Evolutionary conservation across 2,329 filamentous ascomycete species (phyloP).

Genomic region (Penicillium aurantiogriseum): DNA sequence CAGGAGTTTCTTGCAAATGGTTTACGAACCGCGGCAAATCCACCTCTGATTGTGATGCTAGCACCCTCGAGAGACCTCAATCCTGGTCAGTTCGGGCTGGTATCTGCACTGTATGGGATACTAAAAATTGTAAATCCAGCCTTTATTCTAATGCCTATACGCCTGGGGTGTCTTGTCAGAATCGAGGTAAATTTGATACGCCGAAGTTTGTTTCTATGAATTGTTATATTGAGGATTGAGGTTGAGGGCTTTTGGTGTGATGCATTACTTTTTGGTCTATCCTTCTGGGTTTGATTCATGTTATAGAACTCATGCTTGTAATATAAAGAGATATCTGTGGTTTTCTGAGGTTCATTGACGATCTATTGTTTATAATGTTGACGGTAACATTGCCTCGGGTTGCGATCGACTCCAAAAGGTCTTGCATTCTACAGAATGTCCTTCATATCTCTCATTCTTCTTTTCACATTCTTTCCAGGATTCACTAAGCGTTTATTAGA

Average conservation of each 20-base stretch:
- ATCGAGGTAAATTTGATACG: background rate
- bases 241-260: background rate
- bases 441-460: background rate
- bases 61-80: background rate
- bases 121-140: background rate
- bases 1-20: background rate
- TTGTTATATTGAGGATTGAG: background rate
- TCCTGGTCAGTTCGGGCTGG: background rate
- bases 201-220: background rate
- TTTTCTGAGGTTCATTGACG: background rate
- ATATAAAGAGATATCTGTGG: background rate
- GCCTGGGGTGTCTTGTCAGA: background rate
- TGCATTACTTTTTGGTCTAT: background rate
- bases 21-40: background rate
- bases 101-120: background rate
- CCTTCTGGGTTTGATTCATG: background rate
- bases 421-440: background rate
- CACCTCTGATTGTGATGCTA: background rate
- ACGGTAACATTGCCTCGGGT: background rate
- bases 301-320: background rate
- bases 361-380: background rate
- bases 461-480: background rate
- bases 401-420: background rate
- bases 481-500: background rate
- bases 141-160: background rate